Evolutionary conservation across 169 alveolate species (phyloP), one percentile per base, ranked within the genome.

Genomic region (Plasmodium adleri): DNA sequence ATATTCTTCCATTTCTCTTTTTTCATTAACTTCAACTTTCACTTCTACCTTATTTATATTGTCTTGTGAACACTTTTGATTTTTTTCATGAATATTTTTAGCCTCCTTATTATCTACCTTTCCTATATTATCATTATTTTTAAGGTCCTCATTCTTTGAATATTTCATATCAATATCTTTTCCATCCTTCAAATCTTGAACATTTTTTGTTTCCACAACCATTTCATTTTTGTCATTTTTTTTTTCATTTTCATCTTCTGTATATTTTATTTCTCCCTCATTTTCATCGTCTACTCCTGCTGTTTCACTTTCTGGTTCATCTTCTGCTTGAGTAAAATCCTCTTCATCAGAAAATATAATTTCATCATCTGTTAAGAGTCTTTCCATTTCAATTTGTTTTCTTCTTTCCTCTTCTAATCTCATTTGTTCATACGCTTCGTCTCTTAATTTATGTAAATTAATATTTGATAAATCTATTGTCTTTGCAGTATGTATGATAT

Each of bases 391-490:
- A 22, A 80, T 39, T 86, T 78, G 91, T 58, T 92, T 92, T 83
- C 93, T 88, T 20, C 80, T n/a, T 56, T 92, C 94, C 73, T 94
- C 94, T 74, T 94, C 95, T 70, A 71, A 26, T 54, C 22, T 58
- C 94, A 94, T 70, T 20, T 92, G 94, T 49, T 88, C 92, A 58
- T 64, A 88, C 9, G 92, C 95, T 32, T 91, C 94, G 26, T 45
- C 63, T 22, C 96, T 86, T 5, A 88, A 43, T 73, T 88, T 64
- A 24, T 64, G 58, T 28, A 94, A 56, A 58, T 90, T 75, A 54
- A 78, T 92, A 43, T 17, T 49, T 24, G 78, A 59, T 56, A 94
- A 91, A 24, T 91, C 95, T 9, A 74, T 67, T 58, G 88, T 88
- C 24, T 45, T 67, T 6, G 95, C 68, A 72, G 67, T 60, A 43